Conservation (phyloP, 2,329 filamentous ascomycete species). For the Keithomyces neogunnii region DNA sequence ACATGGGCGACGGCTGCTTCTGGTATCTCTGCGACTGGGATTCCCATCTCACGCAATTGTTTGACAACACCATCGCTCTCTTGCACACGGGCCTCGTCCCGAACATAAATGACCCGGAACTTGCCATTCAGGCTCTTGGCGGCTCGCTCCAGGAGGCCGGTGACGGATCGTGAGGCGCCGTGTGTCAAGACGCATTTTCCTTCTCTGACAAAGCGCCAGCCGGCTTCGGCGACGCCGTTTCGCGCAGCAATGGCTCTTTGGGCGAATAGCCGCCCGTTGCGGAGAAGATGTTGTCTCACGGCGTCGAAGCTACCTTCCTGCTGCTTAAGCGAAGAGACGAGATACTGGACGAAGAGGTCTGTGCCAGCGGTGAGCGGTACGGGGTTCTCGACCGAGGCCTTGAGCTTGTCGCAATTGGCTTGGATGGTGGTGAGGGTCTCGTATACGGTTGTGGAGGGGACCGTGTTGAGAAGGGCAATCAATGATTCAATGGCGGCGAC, state of each 20-base stretch:
- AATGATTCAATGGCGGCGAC: conserved; percentile 90
- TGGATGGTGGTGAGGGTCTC: conserved; percentile 86
- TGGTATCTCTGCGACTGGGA: conserved; percentile 63
- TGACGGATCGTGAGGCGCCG: conserved; percentile 78
- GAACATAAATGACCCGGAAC: conserved; percentile 79
- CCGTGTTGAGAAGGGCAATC: conserved; percentile 74
- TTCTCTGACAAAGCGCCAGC: conserved; percentile 69
- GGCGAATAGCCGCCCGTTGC: conserved; percentile 81
- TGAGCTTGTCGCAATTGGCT: conserved; percentile 68
- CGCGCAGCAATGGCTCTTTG: conserved; percentile 77
- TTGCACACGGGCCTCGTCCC: conserved; percentile 42
- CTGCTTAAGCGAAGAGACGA: conserved; percentile 65
- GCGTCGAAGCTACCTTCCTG: conserved; percentile 59
- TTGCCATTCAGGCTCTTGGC: conserved; percentile 48
- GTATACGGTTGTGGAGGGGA: conserved; percentile 76
- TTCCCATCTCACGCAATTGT: conserved; percentile 61
- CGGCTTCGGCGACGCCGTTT: conserved; percentile 72
- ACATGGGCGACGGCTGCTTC: conserved; percentile 67
- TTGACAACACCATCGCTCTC: conserved; percentile 67
- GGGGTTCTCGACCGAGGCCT: conserved; percentile 73
- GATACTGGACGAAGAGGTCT: conserved; percentile 90
- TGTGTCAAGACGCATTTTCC: conserved; percentile 81
- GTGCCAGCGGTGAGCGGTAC: conserved; percentile 90
- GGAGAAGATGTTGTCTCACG: conserved; percentile 73
- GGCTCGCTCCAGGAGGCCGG: conserved; percentile 65